Base-by-base conservation (phyloP, 805 yeast species). In the Wickerhamomyces subpelliculosus region DNA sequence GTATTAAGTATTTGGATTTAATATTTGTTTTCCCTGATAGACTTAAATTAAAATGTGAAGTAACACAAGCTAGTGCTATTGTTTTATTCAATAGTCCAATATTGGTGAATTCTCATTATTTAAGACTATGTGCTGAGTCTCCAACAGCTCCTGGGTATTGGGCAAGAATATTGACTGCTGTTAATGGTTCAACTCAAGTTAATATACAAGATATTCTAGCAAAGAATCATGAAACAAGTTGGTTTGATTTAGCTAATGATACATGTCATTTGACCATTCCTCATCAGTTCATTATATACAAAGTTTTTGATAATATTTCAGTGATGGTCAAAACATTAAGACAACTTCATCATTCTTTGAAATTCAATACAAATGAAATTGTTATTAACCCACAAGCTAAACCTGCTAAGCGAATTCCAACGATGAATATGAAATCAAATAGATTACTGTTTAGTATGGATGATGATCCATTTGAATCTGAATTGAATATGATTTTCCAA, bases 401-500 rank as follows among this genome's bases (percentile, higher is more conserved):
- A 14, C 62, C 60, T n/a, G 57, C 64, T 0, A 69, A 74, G 0
- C 45, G 65, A 4, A 63, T 90, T 8, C 89, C 89, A 12, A 63
- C 61, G 17, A 60, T 86, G 3, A 68, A 72, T 18, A 47, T 88
- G 27, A 70, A 63, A 30, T 66, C 94, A 0, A 65, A 65, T 6
- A 64, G 73, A 29, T 67, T 85, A 44, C 65, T 81, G 5, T 61
- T 88, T 27, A 69, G 81, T 19, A 67, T 88, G 45, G 95, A 85
- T 39, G 95, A 85, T 57, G 97, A 90, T 58, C 90, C 95, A 8
- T 88, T 89, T 56, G 97, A 90, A 58, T 67, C 78, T 8, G 80
- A 85, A 48, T 61, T 89, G 34, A 72, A 75, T 18, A 65, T 75
- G 51, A 74, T 81, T 21, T 78, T 72, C 50, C 80, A 80, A 47